Percentiles rank a stretch among this genome's conserved stretches.
phyloP scores from a whole-genome alignment of 2,329 filamentous ascomycete genomes.

The Aspergillus awamori region DNA sequence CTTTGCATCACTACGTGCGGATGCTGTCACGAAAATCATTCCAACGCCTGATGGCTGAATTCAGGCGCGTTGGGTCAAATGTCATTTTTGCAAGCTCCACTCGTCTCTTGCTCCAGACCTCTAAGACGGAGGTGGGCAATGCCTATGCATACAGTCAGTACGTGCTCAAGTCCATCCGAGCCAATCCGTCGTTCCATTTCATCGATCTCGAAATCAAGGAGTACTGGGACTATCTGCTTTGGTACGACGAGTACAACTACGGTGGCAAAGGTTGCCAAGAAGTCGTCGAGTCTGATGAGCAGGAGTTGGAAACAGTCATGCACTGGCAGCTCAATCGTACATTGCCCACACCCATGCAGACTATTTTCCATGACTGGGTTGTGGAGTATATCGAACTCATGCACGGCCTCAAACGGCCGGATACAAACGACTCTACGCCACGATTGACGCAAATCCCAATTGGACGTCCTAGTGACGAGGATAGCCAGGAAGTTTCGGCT shows the following conservation, averaged over 20 bases:
- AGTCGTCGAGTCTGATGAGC: slow-evolving; percentile 74
- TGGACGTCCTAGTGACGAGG: slow-evolving; percentile 60
- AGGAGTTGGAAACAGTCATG: slow-evolving; percentile 89
- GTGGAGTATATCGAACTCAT: slow-evolving; percentile 94
- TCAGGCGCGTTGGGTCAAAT: slow-evolving; percentile 90
- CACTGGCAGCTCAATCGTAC: slow-evolving; percentile 97
- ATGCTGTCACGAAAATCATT: slow-evolving; percentile 98
- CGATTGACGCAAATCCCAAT: slow-evolving; percentile 64
- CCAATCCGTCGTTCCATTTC: slow-evolving; percentile 94
- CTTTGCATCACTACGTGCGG: slow-evolving; percentile 94
- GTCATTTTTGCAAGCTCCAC: slow-evolving; percentile 94
- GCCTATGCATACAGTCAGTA: slow-evolving; percentile 97
- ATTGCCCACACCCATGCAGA: slow-evolving; percentile 76
- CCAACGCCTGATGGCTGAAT: slow-evolving; percentile 95
- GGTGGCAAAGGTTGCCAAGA: slow-evolving; percentile 89
- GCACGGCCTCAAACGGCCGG: slow-evolving; percentile 78
- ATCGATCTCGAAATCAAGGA: slow-evolving; percentile 96
- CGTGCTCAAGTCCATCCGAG: slow-evolving; percentile 95
- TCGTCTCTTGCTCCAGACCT: slow-evolving; percentile 87
- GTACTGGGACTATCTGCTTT: slow-evolving; percentile 98
- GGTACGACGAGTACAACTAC: slow-evolving; percentile 99
- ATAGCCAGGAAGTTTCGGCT: slow-evolving; percentile 61
- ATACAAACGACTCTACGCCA: slow-evolving; percentile 61
- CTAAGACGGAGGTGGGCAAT: slow-evolving; percentile 94
- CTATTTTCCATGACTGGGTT: slow-evolving; percentile 87